Percentiles rank a stretch among this genome's conserved stretches.
Evolutionary conservation across 2,329 filamentous ascomycete species (phyloP).

Genomic region (Fusarium phyllophilum): DNA sequence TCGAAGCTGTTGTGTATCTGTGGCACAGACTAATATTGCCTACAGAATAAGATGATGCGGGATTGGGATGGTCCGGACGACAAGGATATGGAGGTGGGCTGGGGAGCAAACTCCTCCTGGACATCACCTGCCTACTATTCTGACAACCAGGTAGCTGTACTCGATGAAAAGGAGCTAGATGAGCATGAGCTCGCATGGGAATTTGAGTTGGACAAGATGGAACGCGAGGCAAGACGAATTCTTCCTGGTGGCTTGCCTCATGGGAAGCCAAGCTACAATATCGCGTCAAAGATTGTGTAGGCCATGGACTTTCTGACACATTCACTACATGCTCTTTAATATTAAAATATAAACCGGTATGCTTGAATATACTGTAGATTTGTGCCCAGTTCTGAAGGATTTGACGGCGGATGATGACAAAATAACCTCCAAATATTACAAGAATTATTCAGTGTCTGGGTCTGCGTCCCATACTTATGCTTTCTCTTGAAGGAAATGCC

Average conservation of each 20-base stretch:
- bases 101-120: neutral
- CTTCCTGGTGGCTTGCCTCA: neutral
- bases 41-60: neutral
- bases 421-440: neutral
- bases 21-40: neutral
- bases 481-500: neutral
- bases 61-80: neutral
- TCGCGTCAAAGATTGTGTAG: no score
- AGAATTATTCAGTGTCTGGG: neutral
- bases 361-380: neutral
- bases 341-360: neutral
- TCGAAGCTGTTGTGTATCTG: neutral
- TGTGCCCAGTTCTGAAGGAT: neutral
- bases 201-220: neutral
- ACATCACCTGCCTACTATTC: neutral
- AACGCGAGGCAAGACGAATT: neutral
- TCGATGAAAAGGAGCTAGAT: neutral
- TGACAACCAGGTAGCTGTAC: neutral
- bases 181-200: neutral
- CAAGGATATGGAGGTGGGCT: neutral
- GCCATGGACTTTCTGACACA: no score
- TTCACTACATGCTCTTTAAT: accelerated
- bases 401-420: no score
- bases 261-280: no score
- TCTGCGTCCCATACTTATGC: neutral